Base-by-base conservation (phyloP, 2,329 filamentous ascomycete genomes). In the Aspergillus ibericus region DNA sequence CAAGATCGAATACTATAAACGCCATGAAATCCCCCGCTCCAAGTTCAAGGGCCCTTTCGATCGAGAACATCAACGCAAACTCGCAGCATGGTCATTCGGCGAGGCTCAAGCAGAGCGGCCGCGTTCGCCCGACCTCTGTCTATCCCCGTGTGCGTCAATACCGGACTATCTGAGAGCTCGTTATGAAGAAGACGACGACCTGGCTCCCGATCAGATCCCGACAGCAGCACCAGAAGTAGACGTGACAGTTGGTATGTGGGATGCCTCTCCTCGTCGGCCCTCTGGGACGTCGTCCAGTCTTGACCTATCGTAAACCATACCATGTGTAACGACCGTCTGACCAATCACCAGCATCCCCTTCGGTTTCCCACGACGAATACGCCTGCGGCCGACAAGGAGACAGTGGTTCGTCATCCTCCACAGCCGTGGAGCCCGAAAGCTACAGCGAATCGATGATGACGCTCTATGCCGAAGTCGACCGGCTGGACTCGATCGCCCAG, bases 21-120 rank as follows among this genome's bases (percentile, higher is more conserved):
- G 77, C 18, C 66, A 76, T 64, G 79, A 82, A 64, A 72, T 80
- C 16, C 80, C 80, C 1, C 75, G 71, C 15, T 80, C 80, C 32
- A 82, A 82, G 58, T 82, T 81, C 62, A 73, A 72, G 13, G 80
- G 80, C 9, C 79, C 78, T 0, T 78, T 79, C 61, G 78, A 82
- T 60, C 74, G 74, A 53, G 73, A 74, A 60, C 79, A 81, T 61
- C 72, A 78, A 62, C 73, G 75, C 42, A 71, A 62, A 34, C 62
- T 82, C 48, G 75, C 77, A 12, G 74, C 77, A 10, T 82, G 79
- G 72, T 77, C 76, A 8, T 79, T 81, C 53, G 70, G 70, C 9
- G 66, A 67, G 10, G 73, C 75, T 9, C 72, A 67, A 55, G 69
- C 61, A 13, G 70, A 73, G 35, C 71, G 77, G 44, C 62, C 63